Evolutionary conservation across 2,329 filamentous ascomycete genomes (phyloP), one percentile per base, ranked within the genome.

Genomic region (Cercospora sp.): DNA sequence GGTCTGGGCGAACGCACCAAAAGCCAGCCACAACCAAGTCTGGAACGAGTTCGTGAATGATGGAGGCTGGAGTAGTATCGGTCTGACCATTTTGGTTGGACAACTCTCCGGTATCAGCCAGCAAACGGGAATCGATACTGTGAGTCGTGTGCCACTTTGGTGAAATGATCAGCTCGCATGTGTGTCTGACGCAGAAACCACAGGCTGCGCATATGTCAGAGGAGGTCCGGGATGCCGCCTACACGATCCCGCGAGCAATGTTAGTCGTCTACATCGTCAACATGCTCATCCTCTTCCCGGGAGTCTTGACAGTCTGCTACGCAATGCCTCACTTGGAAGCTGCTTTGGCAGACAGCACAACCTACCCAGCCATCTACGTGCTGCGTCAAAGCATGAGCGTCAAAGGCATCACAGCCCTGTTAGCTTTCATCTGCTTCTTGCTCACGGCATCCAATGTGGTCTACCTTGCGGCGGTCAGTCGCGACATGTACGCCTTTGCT

Each of bases 201-300:
- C 53, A 61, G 59, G 69, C 70, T 12, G 72, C 72, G 3, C 73
- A 75, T 59, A 73, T 75, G 67, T 48, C 70, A 16, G 75, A 76
- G 58, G 74, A 76, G 61, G 72, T 73, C 28, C 67, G 71, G 39
- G 69, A 76, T 59, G 74, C 75, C 10, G 60, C 70, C 10, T 67
- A 70, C 28, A 67, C 64, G 31, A 70, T 77, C 33, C 75, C 75
- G n/a, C 62, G 74, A 18, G 65, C 66, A 57, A 77, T 77, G 66
- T 57, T 73, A 4, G 78, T 77, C 65, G 80, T 79, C 3, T 77
- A 81, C 16, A 60, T 81, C 13, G 74, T 84, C 60, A 84, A 84
- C 66, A 82, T 80, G 5, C 69, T 72, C 9, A 72, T 83, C 12
- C 82, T 82, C 1, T 81, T 84, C 65, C 64, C 79, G 39, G 80